Base-by-base conservation (phyloP, 495 filamentous ascomycete species). In the Beverwykella pulmonaria region DNA sequence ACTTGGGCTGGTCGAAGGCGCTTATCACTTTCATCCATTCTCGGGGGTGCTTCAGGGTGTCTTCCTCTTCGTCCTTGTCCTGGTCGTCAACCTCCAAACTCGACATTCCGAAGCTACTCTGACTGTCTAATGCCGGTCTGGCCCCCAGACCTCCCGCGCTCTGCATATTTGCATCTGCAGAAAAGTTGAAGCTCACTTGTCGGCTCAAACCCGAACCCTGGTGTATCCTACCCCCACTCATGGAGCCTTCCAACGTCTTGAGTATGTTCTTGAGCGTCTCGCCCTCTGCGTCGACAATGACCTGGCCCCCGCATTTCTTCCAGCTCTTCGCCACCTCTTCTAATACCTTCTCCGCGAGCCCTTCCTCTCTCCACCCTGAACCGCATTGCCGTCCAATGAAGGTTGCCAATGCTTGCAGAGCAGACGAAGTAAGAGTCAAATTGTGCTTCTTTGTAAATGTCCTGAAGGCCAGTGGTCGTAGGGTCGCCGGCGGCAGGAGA, bases 391-490 rank as follows among this genome's bases (percentile, higher is more conserved):
- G 89, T 14, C 94, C 94, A 39, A 98, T 89, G 73, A 98, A 98
- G 0, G 84, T 82, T 14, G 95, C 92, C 23, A 98, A 81, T 10
- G 88, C 84, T 75, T 92, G 86, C 0, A 98, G 82, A 0, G 94
- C 91, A 9, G 92, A 84, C 0, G 93, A 93, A 2, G 91, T 96
- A 41, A 98, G 87, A 0, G 92, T 98, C 39, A 98, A 82, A 74
- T 93, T 93, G 77, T 98, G 92, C 72, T 98, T 98, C 78, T 97
- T 96, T 7, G 94, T 98, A 69, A 98, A 95, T 0, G 91, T 93
- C 41, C 94, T 89, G 75, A 98, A 98, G 44, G 94, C 94, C 34
- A 97, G 81, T 6, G 94, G 95, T 68, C 94, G 86, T 34, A 98
- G 82, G 0, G 91, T 93, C 23, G 90, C 86, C 2, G 92, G 89